Evolutionary conservation across 2,329 filamentous ascomycete species (phyloP).

Genomic region (Neodidymelliopsis sp.): DNA sequence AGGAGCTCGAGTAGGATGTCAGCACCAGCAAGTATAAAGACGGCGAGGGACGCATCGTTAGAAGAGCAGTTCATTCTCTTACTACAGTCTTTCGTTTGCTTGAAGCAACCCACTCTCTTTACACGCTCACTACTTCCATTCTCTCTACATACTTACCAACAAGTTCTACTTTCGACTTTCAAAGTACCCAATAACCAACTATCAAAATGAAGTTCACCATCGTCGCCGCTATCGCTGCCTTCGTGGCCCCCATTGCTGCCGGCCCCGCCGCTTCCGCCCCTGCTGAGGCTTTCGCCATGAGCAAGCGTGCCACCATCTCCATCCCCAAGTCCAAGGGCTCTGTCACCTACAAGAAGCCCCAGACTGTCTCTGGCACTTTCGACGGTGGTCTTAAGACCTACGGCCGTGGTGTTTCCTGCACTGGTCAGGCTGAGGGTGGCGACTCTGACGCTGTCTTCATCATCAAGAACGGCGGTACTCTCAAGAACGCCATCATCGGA

Average conservation of each 20-base stretch:
- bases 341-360: slow-evolving; percentile 36
- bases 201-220: slow-evolving; percentile 46
- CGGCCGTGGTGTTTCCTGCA: slow-evolving; percentile 49
- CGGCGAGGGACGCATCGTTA: background rate
- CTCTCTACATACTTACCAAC: slow-evolving; percentile 29
- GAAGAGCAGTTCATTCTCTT: slow-evolving; percentile 17
- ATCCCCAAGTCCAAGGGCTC: slow-evolving; percentile 43
- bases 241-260: slow-evolving; percentile 40
- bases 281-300: slow-evolving; percentile 33
- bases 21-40: slow-evolving; percentile 10
- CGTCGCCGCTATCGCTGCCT: slow-evolving; percentile 35
- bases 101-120: slow-evolving; percentile 33
- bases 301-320: slow-evolving; percentile 42
- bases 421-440: slow-evolving; percentile 54
- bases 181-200: slow-evolving; percentile 22
- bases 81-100: slow-evolving; percentile 33
- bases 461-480: slow-evolving; percentile 59
- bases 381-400: slow-evolving; percentile 47
- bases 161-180: slow-evolving; percentile 21
- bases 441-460: slow-evolving; percentile 61
- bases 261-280: slow-evolving; percentile 34
- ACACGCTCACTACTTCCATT: slow-evolving; percentile 25
- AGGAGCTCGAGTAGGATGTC: background rate
- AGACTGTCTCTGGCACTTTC: slow-evolving; percentile 36
- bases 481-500: slow-evolving; percentile 65